Evolutionary conservation across 2,329 filamentous ascomycete genomes (phyloP).

Genomic region (Mycocentrospora acerina): DNA sequence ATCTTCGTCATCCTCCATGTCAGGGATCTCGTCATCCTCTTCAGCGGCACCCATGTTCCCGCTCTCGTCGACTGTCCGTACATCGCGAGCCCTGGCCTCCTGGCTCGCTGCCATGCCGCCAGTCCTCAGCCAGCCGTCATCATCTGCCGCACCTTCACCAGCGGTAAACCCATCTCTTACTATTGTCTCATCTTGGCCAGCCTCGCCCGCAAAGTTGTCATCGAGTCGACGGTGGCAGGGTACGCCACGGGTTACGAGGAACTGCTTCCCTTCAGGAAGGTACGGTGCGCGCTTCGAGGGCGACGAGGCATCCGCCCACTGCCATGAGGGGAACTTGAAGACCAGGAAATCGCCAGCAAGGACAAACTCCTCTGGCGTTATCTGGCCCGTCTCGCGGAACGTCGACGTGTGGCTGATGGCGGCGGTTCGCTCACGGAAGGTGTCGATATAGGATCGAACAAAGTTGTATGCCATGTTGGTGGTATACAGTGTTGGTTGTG

Average conservation of each 20-base stretch:
- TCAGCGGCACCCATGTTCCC: slow-evolving; percentile 80
- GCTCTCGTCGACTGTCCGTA: slow-evolving; percentile 84
- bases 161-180: slow-evolving; percentile 72
- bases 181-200: slow-evolving; percentile 81
- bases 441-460: slow-evolving; percentile 87
- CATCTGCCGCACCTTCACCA: slow-evolving; percentile 56
- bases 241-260: slow-evolving; percentile 89
- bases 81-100: slow-evolving; percentile 75
- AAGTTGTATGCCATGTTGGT: slow-evolving; percentile 71
- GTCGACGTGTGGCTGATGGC: slow-evolving; percentile 88
- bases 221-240: slow-evolving; percentile 90
- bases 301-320: slow-evolving; percentile 88
- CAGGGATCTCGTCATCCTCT: slow-evolving; percentile 79
- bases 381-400: slow-evolving; percentile 90
- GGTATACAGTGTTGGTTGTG: too few species aligned
- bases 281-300: slow-evolving; percentile 75
- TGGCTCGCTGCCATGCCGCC: slow-evolving; percentile 76
- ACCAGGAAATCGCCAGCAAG: slow-evolving; percentile 95
- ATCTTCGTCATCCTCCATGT: slow-evolving; percentile 97
- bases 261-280: slow-evolving; percentile 89
- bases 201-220: slow-evolving; percentile 88
- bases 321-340: slow-evolving; percentile 99
- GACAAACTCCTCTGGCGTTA: slow-evolving; percentile 96
- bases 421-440: slow-evolving; percentile 86
- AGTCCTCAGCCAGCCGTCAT: slow-evolving; percentile 90